A percentile compares a stretch with the other conserved stretches of the same genome.
phyloP scores from a whole-genome alignment of 2,329 filamentous ascomycete species.

The Rutstroemia sp. region DNA sequence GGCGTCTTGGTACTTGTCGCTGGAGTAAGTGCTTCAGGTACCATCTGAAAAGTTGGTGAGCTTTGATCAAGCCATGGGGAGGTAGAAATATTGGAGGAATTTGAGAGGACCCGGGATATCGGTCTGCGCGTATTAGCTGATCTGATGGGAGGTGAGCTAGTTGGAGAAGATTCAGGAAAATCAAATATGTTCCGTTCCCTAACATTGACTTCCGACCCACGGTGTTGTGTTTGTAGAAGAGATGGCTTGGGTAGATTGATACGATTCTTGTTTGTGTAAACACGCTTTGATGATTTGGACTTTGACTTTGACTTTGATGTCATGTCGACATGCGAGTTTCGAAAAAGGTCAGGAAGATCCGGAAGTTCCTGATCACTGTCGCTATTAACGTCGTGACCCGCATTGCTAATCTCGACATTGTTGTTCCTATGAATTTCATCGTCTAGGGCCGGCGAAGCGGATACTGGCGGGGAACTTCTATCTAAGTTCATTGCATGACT shows the following conservation, averaged over 20 bases:
- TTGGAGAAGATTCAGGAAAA: conserved; percentile 34
- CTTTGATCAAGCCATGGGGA: conserved; percentile 11
- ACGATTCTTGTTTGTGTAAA: conserved; percentile 19
- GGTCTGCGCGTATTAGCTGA: background rate
- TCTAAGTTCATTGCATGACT: conserved; percentile 22
- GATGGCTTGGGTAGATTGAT: background rate
- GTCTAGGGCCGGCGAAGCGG: background rate
- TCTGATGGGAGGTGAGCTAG: conserved; percentile 28
- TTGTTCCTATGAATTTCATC: background rate
- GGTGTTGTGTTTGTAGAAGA: background rate
- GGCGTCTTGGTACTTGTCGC: conserved; percentile 25
- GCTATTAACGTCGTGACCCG: conserved; percentile 1
- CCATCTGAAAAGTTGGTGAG: background rate
- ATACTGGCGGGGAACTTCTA: conserved; percentile 14
- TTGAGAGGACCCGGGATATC: conserved; percentile 15
- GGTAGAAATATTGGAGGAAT: conserved; percentile 15
- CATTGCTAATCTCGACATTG: background rate
- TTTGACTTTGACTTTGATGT: conserved; percentile 1
- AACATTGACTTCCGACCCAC: background rate
- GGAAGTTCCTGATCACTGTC: conserved; percentile 27
- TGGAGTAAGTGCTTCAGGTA: conserved; percentile 22
- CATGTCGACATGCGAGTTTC: background rate
- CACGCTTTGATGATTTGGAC: conserved; percentile 11
- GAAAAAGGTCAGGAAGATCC: conserved; percentile 23
- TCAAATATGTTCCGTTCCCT: conserved; percentile 27